Conservation (phyloP, 225 moss, liverwort and hornwort species). For the Pseudisothecium myosuroides region DNA sequence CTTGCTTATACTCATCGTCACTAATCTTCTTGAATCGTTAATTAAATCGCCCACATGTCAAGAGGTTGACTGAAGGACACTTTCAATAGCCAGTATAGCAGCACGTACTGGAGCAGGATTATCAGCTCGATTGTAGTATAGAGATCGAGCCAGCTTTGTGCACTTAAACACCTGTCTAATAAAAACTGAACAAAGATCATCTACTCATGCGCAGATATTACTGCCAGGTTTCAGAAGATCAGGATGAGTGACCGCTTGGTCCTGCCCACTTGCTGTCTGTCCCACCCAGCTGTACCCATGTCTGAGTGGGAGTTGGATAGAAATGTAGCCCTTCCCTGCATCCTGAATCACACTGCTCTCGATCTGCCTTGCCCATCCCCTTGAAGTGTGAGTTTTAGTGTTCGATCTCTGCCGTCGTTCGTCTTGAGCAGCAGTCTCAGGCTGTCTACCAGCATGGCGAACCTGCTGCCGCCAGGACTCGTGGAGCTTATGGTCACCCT, state of each 20-base stretch:
- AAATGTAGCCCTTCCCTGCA: not conserved
- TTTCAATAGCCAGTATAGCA: not conserved
- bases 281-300: not conserved
- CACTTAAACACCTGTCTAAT: not conserved
- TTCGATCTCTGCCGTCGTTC: not conserved
- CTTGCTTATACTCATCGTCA: not conserved
- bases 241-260: not conserved
- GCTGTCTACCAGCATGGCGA: not conserved
- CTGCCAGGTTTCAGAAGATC: not conserved
- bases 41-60: not conserved
- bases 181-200: not conserved
- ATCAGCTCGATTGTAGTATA: no score
- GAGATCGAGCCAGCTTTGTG: not conserved
- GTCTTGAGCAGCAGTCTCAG: not conserved
- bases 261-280: not conserved
- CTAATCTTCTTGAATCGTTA: not conserved
- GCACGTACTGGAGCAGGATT: no score
- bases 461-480: not conserved
- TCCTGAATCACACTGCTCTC: no score
- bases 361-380: not conserved
- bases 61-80: no score
- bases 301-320: not conserved
- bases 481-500: not conserved
- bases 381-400: not conserved
- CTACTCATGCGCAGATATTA: not conserved